Base-by-base conservation (phyloP, 129 eudicot species). In the Chrysanthemum lavandulifolium region DNA sequence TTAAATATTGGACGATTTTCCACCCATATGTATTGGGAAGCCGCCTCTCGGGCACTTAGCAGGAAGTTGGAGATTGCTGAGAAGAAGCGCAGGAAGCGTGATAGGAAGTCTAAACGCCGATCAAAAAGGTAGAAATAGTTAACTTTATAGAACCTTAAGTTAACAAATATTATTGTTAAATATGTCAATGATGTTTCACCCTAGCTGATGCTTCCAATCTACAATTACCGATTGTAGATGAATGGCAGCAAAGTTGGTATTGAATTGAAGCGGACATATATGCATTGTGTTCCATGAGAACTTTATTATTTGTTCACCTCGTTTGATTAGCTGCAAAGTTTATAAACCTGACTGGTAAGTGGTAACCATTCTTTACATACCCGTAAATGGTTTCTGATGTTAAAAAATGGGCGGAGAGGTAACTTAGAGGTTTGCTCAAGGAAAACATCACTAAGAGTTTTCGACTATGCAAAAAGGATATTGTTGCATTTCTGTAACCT, bases 81-180 rank as follows among this genome's bases (percentile, higher is more conserved):
- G 19, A 90, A 80, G 73, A 87, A 79, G 57, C 99, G 96, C 21
- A 86, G 67, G 80, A 88, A 83, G 78, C 99, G 89, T 65, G 89
- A 82, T 64, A 95, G 80, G 82, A 91, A 83, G 83, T 84, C 96
- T 43, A 95, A 83, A 72, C 89, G 89, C 16, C 78, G 69, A 80
- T 77, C 96, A 71, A 90, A 84, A 83, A 95, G 99, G 99, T 90
- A 61, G 54, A 18, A 18, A 45, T 33, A 25, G 2, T 56, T 48
- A 12, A 63, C 40, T 47, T 4, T 14, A 23, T 10, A 11, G 12
- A 12, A 16, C 25, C 2, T 21, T 0, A 60, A 61, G 57, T 40
- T 68, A 59, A 68, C 9, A 15, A 2, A 33, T 40, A 11, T 4
- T 51, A 52, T 74, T 67, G 16, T 9, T 65, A 16, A 15, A 50